Evolutionary conservation across 805 yeast genomes (phyloP), one percentile per base, ranked within the genome.

Genomic region (Zygosaccharomyces lentus): DNA sequence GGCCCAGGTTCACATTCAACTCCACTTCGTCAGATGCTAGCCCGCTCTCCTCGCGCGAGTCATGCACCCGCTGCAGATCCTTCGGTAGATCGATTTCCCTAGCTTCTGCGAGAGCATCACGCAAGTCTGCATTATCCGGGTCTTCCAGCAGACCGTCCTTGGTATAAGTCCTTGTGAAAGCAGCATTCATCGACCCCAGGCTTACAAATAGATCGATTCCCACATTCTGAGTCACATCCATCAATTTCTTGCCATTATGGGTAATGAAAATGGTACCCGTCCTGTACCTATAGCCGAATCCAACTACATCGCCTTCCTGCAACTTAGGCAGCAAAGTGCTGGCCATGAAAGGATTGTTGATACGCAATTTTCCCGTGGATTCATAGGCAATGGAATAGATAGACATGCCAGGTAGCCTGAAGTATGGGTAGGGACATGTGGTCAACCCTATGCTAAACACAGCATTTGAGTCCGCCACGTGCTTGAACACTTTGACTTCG

Each of bases 261-360:
- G 99, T 93, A 70, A 90, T 91, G 59, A 93, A 91, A 0, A 93
- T 73, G 0, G 96, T 80, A 0, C 96, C 96, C 2, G 86, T 72
- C 45, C 87, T 74, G 15, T 84, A 82, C 46, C 90, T 74, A 60
- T 87, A 85, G 0, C 99, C 99, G 32, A 90, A 80, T 1, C 99
- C 99, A 3, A 93, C 75, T 10, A 91, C 95, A 65, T 93, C 99
- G 25, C 97, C 98, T 57, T 85, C 84, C 21, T 77, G 73, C 35
- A 86, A 52, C 30, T 58, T 59, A 2, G 75, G 73, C 36, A 71
- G 61, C n/a, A 69, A 59, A 0, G 67, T 62, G 10, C 70, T 63
- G 16, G 73, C 68, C 31, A 57, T 54, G 50, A 81, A 78, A 17
- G 88, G 87, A 55, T 77, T 76, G 57, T 80, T 82, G 41, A 84